These are phyloP conservation scores for Lentinus tigrinus DNA, from an alignment of 768 basidiomycete genomes.

Conservation along the genomic window DNA sequence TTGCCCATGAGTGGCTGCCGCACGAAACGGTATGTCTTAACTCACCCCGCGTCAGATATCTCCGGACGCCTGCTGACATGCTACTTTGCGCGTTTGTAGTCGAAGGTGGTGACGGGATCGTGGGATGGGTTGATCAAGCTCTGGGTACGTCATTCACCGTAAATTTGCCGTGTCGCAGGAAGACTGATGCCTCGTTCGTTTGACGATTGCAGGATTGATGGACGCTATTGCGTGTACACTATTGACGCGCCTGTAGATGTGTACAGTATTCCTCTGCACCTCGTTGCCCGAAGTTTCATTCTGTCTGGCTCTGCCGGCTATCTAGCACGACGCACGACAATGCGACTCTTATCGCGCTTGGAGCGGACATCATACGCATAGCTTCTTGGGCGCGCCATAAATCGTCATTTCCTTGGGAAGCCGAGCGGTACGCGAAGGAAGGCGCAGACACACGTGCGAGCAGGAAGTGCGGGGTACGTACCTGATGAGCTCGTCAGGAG, in stretches of 20 bases:
- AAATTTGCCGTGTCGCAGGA: background rate
- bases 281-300: background rate
- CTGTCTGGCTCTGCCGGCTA: background rate
- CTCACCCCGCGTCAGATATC: constrained; percentile 11
- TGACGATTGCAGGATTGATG: constrained; percentile 8
- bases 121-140: constrained; percentile 99
- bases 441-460: background rate
- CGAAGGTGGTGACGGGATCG: constrained; percentile 93
- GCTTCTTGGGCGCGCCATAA: background rate
- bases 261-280: background rate
- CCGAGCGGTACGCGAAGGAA: background rate
- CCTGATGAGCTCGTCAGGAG: background rate
- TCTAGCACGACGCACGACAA: background rate
- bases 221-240: constrained; percentile 2
- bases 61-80: constrained; percentile 17
- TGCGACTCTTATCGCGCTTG: background rate
- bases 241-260: background rate
- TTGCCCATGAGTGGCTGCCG: constrained; percentile 96
- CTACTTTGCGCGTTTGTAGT: constrained; percentile 45
- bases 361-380: background rate
- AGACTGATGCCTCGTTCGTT: background rate
- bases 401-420: background rate
- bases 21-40: constrained; percentile 82
- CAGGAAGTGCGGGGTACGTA: constrained; percentile 1
- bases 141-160: constrained; percentile 65